Evolutionary conservation across 164 flowering plant species (phyloP), one percentile per base, ranked within the genome.

Genomic region (Dillenia turbinata): DNA sequence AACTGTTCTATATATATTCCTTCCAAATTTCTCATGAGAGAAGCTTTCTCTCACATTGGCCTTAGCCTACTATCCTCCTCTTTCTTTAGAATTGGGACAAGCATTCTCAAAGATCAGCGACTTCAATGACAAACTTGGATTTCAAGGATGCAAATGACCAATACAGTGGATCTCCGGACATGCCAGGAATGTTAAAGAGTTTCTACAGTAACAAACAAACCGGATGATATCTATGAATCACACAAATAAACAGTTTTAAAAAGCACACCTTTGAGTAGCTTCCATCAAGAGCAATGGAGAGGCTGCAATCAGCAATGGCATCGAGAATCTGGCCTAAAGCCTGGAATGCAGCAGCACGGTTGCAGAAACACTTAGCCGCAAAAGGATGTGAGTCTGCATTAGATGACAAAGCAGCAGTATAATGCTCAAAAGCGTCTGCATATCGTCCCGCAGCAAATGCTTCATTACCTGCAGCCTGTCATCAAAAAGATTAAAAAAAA

Each of bases 271-370:
- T 95, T 16, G 72, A 55, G 59, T 95, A 95, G 70, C 70, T 81
- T 68, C 73, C 81, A 77, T 92, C 89, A 61, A 95, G 94, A 52
- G 97, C 96, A 15, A 95, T 87, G 55, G 99, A 90, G 17, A 92
- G 72, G 69, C 92, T 88, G 75, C 97, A 95, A 78, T 95, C 99
- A 13, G 97, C 85, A 77, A 95, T 92, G 65, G 99, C 99, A 80
- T 92, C 97, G 66, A 85, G 73, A 56, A 88, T 73, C 62, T 90
- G 93, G 65, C 86, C 88, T 66, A 92, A 45, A 61, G 88, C 89
- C 79, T 95, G 90, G 80, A 84, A 67, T 10, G 97, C 97, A 68
- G 99, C 99, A 75, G 96, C 99, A 57, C 99, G 97, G 66, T 95
- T 95, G 80, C 97, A 83, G 62, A 92, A 84, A 70, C 96, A 95